A percentile compares a stretch with the other conserved stretches of the same genome.
phyloP scores from a whole-genome alignment of 352 stramenopile genomes.

The Phytophthora constricta region DNA sequence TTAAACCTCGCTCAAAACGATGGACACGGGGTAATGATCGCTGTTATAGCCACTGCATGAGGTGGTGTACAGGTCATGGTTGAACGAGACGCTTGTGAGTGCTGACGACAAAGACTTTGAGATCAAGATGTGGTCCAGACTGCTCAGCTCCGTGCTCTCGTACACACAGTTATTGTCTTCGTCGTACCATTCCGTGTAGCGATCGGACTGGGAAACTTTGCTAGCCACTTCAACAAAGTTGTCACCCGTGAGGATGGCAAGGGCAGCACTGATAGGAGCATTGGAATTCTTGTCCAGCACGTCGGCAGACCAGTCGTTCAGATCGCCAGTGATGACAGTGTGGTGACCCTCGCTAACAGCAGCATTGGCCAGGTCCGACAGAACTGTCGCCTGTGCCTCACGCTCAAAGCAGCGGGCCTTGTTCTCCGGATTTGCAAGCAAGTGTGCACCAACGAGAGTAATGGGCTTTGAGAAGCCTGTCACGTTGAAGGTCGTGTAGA shows the following conservation, averaged over 20 bases:
- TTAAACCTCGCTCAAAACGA: conserved; percentile 29
- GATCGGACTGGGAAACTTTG: conserved; percentile 44
- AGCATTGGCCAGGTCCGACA: conserved; percentile 48
- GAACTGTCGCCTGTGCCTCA: conserved; percentile 66
- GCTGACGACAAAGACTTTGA: conserved; percentile 52
- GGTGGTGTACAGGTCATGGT: conserved; percentile 56
- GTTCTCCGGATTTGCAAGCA: conserved; percentile 66
- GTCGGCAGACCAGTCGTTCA: conserved; percentile 68
- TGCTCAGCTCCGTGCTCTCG: conserved; percentile 53
- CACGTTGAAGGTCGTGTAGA: conserved; percentile 75
- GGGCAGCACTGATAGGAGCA: conserved; percentile 57
- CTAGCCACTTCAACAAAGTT: conserved; percentile 56
- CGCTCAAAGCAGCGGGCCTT: conserved; percentile 64
- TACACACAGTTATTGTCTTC: conserved; percentile 70
- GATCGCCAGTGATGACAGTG: conserved; percentile 68
- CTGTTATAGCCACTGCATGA: conserved; percentile 66
- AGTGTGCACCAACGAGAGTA: conserved; percentile 67
- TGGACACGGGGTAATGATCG: conserved; percentile 62
- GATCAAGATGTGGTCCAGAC: conserved; percentile 68
- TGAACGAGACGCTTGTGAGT: conserved; percentile 53
- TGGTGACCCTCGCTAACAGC: conserved; percentile 54
- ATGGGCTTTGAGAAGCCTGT: conserved; percentile 69
- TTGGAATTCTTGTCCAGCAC: conserved; percentile 72
- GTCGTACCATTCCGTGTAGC: conserved; percentile 72
- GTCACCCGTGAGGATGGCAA: conserved; percentile 52